phyloP scores from a whole-genome alignment of 2,329 filamentous ascomycete species.

The Cercospora nicotianae region DNA sequence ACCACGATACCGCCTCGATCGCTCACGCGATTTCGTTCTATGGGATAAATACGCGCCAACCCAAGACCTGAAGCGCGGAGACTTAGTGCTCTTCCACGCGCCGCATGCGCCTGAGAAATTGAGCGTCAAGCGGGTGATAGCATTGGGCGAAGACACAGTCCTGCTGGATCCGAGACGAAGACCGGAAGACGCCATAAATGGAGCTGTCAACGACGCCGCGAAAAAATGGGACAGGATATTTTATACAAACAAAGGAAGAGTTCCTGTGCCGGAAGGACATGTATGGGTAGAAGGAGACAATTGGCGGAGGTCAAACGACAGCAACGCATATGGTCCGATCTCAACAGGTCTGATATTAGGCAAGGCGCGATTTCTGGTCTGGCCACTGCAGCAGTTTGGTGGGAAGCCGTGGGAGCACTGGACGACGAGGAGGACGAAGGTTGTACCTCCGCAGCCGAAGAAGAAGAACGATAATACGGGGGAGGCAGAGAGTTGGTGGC shows the following conservation, averaged over 20 bases:
- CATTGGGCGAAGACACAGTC: conserved; percentile 75
- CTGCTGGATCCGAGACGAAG: conserved; percentile 53
- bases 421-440: conserved; percentile 43
- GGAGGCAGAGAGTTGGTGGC: conserved; percentile 12
- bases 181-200: conserved; percentile 39
- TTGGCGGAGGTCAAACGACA: conserved; percentile 71
- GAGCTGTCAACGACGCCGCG: conserved; percentile 34
- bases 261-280: conserved; percentile 76
- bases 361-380: conserved; percentile 69
- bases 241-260: conserved; percentile 31
- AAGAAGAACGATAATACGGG: conserved; percentile 19
- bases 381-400: conserved; percentile 63
- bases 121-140: conserved; percentile 81
- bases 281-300: conserved; percentile 96
- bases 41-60: conserved; percentile 37
- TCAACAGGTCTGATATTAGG: conserved; percentile 70
- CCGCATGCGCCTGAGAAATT: conserved; percentile 68
- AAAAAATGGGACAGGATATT: conserved; percentile 33
- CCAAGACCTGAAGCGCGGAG: conserved; percentile 42
- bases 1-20: conserved; percentile 43
- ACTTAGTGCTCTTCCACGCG: conserved; percentile 47
- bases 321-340: conserved; percentile 81
- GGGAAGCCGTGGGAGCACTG: conserved; percentile 57
- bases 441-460: conserved; percentile 36
- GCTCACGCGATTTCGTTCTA: conserved; percentile 42